phyloP scores from a whole-genome alignment of 108 stramenopile genomes.

The Nitzschia palea region DNA sequence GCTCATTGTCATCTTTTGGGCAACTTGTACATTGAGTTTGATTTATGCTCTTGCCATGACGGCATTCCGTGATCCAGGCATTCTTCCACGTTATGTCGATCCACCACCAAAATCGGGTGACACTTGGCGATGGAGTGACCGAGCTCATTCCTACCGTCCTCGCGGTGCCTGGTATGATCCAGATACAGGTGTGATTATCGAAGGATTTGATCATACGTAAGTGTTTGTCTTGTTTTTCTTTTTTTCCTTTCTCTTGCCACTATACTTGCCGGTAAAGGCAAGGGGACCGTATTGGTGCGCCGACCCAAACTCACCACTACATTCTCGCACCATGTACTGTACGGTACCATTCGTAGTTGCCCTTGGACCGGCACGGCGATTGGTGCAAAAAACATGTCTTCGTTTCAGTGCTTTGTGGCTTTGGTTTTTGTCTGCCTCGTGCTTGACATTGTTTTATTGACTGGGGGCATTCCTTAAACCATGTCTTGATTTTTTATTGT shows the following conservation, averaged over 20 bases:
- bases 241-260: no score
- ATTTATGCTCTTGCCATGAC: conserved; percentile 47
- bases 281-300: no score
- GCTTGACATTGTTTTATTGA: conserved; percentile 51
- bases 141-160: conserved; percentile 80
- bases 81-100: conserved; percentile 39
- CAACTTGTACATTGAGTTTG: conserved; percentile 36
- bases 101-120: conserved; percentile 29
- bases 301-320: no score
- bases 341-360: conserved; percentile 32
- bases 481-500: no score
- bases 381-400: conserved; percentile 72
- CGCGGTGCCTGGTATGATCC: conserved; percentile 76
- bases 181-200: conserved; percentile 84
- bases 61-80: conserved; percentile 64
- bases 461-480: conserved; percentile 37
- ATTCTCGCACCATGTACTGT: no score
- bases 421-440: conserved; percentile 65
- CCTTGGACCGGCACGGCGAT: conserved; percentile 80
- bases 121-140: conserved; percentile 81
- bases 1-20: conserved; percentile 47
- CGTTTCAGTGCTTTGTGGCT: conserved; percentile 72
- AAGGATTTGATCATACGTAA: conserved; percentile 91
- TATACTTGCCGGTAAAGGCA: no score
- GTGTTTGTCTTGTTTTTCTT: conserved; percentile 1